These are phyloP conservation scores for Penicillium glabrum DNA, from an alignment of 2,329 filamentous ascomycete genomes.

Conservation along the genomic window DNA sequence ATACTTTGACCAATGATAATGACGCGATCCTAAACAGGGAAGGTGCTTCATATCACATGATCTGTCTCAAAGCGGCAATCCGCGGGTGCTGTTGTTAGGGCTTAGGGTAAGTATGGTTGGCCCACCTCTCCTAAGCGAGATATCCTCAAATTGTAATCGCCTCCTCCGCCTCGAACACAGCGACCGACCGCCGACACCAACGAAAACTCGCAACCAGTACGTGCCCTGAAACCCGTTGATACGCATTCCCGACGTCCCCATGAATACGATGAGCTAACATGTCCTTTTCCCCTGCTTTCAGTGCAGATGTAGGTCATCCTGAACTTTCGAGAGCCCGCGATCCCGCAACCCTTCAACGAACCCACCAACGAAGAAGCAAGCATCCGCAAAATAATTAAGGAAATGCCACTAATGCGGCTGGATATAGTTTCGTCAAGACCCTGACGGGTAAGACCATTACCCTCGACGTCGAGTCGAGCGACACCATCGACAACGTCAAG, in stretches of 20 bases:
- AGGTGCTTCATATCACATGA: constrained; percentile 11
- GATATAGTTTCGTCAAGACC: constrained; percentile 95
- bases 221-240: constrained; percentile 24
- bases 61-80: constrained; percentile 8
- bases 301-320: constrained; percentile 81
- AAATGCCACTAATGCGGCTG: constrained; percentile 26
- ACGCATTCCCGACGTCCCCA: constrained; percentile 11
- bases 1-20: background rate
- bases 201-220: constrained; percentile 50
- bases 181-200: constrained; percentile 45
- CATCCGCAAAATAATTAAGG: constrained; percentile 2
- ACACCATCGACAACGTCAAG: constrained; percentile 99
- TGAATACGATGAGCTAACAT: constrained; percentile 48
- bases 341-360: constrained; percentile 1
- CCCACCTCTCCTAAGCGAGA: constrained; percentile 46
- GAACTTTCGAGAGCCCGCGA: constrained; percentile 24
- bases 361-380: background rate
- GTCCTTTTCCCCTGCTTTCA: constrained; percentile 45
- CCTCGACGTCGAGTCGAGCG: constrained; percentile 97
- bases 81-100: constrained; percentile 31
- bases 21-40: constrained; percentile 9
- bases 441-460: constrained; percentile 99
- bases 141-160: constrained; percentile 41
- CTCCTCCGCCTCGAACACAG: constrained; percentile 38
- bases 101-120: constrained; percentile 37